Conservation (phyloP, 2,329 filamentous ascomycete genomes). For the Aureobasidium musti region DNA sequence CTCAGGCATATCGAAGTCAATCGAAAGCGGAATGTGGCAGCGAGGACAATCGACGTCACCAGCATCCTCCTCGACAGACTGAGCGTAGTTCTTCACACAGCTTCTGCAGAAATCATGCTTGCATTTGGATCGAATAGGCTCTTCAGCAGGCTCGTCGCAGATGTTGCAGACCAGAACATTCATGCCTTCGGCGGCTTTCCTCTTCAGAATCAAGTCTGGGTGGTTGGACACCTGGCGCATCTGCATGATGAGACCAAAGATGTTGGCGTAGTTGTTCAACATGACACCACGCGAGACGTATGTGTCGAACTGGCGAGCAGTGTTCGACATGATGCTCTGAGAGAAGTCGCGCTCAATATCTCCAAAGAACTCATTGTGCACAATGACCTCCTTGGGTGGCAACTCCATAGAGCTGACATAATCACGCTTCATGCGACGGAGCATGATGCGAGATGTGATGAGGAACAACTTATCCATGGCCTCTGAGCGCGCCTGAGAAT, state of each 20-base stretch:
- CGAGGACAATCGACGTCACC: constrained; percentile 74
- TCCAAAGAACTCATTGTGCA: constrained; percentile 95
- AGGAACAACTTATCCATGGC: constrained; percentile 82
- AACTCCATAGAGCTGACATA: constrained; percentile 94
- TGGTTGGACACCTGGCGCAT: constrained; percentile 98
- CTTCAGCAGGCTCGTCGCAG: constrained; percentile 94
- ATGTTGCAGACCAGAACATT: constrained; percentile 91
- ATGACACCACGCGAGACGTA: constrained; percentile 94
- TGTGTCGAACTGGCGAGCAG: constrained; percentile 85
- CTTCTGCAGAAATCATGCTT: constrained; percentile 88
- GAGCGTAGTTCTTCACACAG: constrained; percentile 78
- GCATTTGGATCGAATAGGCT: constrained; percentile 88
- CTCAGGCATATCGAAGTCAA: constrained; percentile 93
- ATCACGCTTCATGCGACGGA: constrained; percentile 90
- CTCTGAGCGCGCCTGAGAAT: constrained; percentile 58
- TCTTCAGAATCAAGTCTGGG: constrained; percentile 89
- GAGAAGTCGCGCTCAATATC: constrained; percentile 96
- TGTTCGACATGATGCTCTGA: constrained; percentile 90
- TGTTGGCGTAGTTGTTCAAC: constrained; percentile 96
- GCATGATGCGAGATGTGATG: constrained; percentile 91
- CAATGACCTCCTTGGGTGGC: constrained; percentile 87
- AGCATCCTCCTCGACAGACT: constrained; percentile 67
- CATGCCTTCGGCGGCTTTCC: constrained; percentile 79
- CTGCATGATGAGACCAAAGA: constrained; percentile 98
- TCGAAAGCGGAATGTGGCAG: constrained; percentile 85